A percentile compares a stretch with the other conserved stretches of the same genome.
Evolutionary conservation across 305 asterid genomes (phyloP).

Genomic region (Rubia occidens): DNA sequence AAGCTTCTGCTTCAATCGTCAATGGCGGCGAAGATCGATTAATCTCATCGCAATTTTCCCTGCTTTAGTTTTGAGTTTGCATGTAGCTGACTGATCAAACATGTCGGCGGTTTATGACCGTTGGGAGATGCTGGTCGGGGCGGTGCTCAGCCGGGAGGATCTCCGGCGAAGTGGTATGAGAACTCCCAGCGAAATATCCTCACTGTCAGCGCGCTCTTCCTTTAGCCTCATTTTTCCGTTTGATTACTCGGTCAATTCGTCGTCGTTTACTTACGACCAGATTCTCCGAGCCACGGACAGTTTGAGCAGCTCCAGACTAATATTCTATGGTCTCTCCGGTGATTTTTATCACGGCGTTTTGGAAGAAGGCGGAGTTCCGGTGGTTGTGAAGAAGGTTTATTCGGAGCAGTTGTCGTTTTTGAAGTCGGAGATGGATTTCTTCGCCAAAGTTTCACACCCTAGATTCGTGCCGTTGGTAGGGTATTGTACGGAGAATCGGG

Average conservation of each 20-base stretch:
- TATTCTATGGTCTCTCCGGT: slow-evolving; percentile 63
- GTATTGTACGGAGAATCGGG: slow-evolving; percentile 58
- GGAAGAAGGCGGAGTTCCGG: slow-evolving; percentile 54
- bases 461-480: slow-evolving; percentile 72
- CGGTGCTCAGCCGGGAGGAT: slow-evolving; percentile 9
- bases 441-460: slow-evolving; percentile 47
- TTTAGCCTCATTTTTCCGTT: neutral
- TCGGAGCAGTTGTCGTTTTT: neutral
- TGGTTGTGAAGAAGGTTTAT: slow-evolving; percentile 36
- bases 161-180: neutral
- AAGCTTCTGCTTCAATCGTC: neutral
- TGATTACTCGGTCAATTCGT: slow-evolving; percentile 24
- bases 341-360: slow-evolving; percentile 53
- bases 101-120: slow-evolving; percentile 4
- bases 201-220: neutral
- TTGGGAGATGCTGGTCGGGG: slow-evolving; percentile 15
- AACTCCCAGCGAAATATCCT: slow-evolving; percentile 10
- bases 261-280: slow-evolving; percentile 45
- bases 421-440: neutral
- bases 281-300: slow-evolving; percentile 56
- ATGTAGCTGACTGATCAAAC: neutral
- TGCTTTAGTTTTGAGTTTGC: neutral
- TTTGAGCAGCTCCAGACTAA: slow-evolving; percentile 39
- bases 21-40: neutral
- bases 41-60: neutral